Base-by-base conservation (phyloP, 345 rosid genomes). In the Populus ilicifolia region DNA sequence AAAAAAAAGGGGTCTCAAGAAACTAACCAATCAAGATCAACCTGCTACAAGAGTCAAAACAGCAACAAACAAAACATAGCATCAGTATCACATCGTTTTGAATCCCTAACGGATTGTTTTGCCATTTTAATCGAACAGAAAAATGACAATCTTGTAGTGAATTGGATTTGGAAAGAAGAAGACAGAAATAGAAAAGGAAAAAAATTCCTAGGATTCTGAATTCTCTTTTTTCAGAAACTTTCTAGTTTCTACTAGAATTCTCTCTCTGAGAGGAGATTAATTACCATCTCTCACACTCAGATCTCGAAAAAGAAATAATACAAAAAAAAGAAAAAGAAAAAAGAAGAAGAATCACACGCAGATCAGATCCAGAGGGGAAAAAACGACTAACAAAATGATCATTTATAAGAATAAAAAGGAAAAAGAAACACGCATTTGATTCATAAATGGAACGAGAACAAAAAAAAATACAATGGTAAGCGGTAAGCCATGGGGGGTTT, bases 21-120 rank as follows among this genome's bases (percentile, higher is more conserved):
- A 30, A 25, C 74, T 44, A 18, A 44, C 23, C 65, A 78, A 46
- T 63, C 65, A 64, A 65, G 80, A 78, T 78, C 75, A 78, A 78
- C 80, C 80, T 78, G 75, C 80, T 1, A 66, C 48, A 16, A 71
- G 54, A 36, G 62, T 46, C 23, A 48, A 39, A 61, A 43, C 18
- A 62, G 48, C 14, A 27, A 25, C 12, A 68, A 43, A 46, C 10
- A 65, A 25, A 35, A 50, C 29, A 30, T 13, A 20, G 23, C 0
- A 66, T 33, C 35, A 67, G 52, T 36, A 18, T 23, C 23, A 25
- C 25, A 35, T 25, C 4, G 25, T 76, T 67, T 36, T 9, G 54
- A 54, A 23, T 67, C 25, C 17, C n/a, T 2, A 48, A 48, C 72
- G n/a, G 52, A 17, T 33, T 65, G 38, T 23, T 21, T 38, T 44